These are phyloP conservation scores for Plasmopara halstedii DNA, from an alignment of 352 stramenopile genomes.

Conservation along the genomic window DNA sequence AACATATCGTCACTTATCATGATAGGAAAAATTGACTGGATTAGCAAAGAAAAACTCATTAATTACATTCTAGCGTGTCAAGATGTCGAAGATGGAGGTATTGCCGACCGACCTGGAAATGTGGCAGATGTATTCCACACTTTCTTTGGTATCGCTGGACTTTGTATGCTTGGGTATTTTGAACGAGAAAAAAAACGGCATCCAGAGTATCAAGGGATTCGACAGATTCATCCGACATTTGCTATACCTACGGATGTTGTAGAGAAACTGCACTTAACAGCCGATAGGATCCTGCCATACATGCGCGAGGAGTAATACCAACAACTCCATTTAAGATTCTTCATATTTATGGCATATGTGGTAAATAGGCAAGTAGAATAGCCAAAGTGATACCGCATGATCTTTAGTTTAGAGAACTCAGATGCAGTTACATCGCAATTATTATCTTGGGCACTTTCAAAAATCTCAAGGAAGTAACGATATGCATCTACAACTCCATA, in stretches of 20 bases:
- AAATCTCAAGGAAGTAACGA: slow-evolving; percentile 10
- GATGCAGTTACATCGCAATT: slow-evolving; percentile 23
- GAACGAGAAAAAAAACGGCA: slow-evolving; percentile 48
- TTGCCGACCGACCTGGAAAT: slow-evolving; percentile 96
- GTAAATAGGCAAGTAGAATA: slow-evolving; percentile 4
- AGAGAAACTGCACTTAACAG: slow-evolving; percentile 74
- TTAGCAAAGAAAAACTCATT: slow-evolving; percentile 91
- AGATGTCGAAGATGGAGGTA: slow-evolving; percentile 96
- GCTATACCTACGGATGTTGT: slow-evolving; percentile 91
- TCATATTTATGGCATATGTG: no score
- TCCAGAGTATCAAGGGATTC: slow-evolving; percentile 58
- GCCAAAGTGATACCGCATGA: background rate
- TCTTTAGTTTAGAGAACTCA: background rate
- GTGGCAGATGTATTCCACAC: slow-evolving; percentile 98
- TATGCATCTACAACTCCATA: slow-evolving; percentile 63
- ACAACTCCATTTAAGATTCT: no score
- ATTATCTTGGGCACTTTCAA: slow-evolving; percentile 9
- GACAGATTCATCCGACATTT: slow-evolving; percentile 93
- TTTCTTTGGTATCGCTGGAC: slow-evolving; percentile 96
- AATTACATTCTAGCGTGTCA: slow-evolving; percentile 94
- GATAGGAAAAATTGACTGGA: slow-evolving; percentile 92
- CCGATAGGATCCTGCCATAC: slow-evolving; percentile 48
- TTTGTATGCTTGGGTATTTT: slow-evolving; percentile 93
- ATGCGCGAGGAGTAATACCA: slow-evolving; percentile 17
- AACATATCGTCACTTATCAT: slow-evolving; percentile 97